Base-by-base conservation (phyloP, 805 yeast species). In the Pichia kluyveri region DNA sequence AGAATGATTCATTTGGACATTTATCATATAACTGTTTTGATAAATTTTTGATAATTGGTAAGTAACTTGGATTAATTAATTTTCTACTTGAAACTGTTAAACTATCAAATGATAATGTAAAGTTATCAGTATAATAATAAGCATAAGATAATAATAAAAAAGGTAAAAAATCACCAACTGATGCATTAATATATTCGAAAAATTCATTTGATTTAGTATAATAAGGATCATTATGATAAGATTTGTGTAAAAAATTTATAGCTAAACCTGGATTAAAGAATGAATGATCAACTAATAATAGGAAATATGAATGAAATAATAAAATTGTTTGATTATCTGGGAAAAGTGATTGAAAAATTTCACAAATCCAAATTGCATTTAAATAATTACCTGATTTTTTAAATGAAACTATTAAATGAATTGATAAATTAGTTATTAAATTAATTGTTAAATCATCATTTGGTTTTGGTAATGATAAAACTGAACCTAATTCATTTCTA, bases 61-160 rank as follows among this genome's bases (percentile, higher is more conserved):
- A 19, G 2, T 34, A 34, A 14, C 44, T 14, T 15, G 47, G 41
- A 11, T 39, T 30, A 8, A 8, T 14, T 8, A 47, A 31, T 50
- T 52, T 52, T n/a, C 47, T 47, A 4, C 42, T 12, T 14, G 83
- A 78, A 42, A 73, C 65, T 56, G 80, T 83, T 49, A 75, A 71
- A 14, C 76, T 69, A 49, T 76, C 79, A 58, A 79, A 79, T 2
- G 83, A 79, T 37, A 39, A 76, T 62, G 30, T 77, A 79, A 41
- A 70, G 65, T 45, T 72, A 73, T 17, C 26, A 23, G 70, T 54
- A 28, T 71, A 51, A 8, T 76, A 64, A 54, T 77, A 73, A 0
- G 82, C 82, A 47, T 69, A 68, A 4, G 83, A 81, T 38, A 79
- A 57, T 8, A 80, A 64, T 48, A 69, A 71, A 79, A 82, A 77